A percentile compares a stretch with the other conserved stretches of the same genome.
phyloP scores from a whole-genome alignment of 1,284 basidiomycete species.

The Cutaneotrichosporon cavernicola region DNA sequence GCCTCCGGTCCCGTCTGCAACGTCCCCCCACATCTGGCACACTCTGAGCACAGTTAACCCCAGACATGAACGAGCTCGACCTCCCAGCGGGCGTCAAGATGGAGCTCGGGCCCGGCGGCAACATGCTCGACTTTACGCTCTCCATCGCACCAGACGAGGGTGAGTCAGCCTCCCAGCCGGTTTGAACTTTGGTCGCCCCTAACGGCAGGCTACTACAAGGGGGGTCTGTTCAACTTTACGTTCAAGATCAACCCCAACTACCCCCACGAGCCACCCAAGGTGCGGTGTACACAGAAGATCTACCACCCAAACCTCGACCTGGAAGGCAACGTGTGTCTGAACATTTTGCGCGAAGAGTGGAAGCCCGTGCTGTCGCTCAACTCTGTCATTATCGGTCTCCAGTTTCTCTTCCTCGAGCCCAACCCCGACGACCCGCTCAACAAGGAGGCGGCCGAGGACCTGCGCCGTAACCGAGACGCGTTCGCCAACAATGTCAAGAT shows the following conservation, averaged over 20 bases:
- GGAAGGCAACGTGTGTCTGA: slow-evolving; percentile 93
- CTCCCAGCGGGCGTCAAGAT: slow-evolving; percentile 95
- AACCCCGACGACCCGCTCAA: slow-evolving; percentile 98
- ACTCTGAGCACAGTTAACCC: background rate
- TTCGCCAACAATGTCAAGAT: slow-evolving; percentile 78
- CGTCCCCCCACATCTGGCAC: background rate
- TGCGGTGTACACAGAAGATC: slow-evolving; percentile 97
- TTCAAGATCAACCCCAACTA: slow-evolving; percentile 97
- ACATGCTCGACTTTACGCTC: slow-evolving; percentile 94
- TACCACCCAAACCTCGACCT: slow-evolving; percentile 99
- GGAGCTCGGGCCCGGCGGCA: slow-evolving; percentile 81
- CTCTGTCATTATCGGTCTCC: slow-evolving; percentile 94
- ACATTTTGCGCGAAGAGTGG: slow-evolving; percentile 99
- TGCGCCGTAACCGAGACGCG: slow-evolving; percentile 75
- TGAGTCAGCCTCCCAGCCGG: slow-evolving; percentile 46
- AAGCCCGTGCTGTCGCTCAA: slow-evolving; percentile 95
- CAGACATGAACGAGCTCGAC: slow-evolving; percentile 96
- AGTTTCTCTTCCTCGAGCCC: slow-evolving; percentile 97
- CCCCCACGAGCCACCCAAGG: slow-evolving; percentile 98
- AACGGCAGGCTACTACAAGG: slow-evolving; percentile 91
- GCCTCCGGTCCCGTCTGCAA: background rate
- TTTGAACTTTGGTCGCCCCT: background rate
- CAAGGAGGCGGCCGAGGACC: slow-evolving; percentile 95
- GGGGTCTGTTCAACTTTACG: slow-evolving; percentile 87
- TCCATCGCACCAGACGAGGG: slow-evolving; percentile 97